phyloP scores from a whole-genome alignment of 2,329 filamentous ascomycete species.

The Epichloe scottii region DNA sequence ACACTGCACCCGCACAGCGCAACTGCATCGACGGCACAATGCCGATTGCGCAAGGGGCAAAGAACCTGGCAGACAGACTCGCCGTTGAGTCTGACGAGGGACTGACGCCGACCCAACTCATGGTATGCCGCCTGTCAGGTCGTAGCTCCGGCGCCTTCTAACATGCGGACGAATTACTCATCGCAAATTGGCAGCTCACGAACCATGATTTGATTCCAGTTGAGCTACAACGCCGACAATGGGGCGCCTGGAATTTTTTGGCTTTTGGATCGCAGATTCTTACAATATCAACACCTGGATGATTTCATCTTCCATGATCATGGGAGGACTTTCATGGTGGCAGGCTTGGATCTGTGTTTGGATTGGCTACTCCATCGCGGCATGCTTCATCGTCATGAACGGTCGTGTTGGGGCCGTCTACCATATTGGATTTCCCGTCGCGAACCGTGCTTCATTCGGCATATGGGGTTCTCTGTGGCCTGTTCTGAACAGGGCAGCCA shows the following conservation, averaged over 20 bases:
- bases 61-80: slow-evolving; percentile 43
- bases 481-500: slow-evolving; percentile 76
- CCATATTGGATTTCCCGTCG: slow-evolving; percentile 81
- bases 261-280: slow-evolving; percentile 74
- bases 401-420: slow-evolving; percentile 78
- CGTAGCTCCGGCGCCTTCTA: neutral
- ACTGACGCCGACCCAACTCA: slow-evolving; percentile 65
- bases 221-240: slow-evolving; percentile 67
- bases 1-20: too few relatives aligned
- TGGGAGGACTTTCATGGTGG: slow-evolving; percentile 75
- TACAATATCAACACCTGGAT: slow-evolving; percentile 94
- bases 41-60: slow-evolving; percentile 12
- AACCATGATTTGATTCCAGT: slow-evolving; percentile 77
- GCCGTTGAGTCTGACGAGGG: slow-evolving; percentile 66
- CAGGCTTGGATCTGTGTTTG: slow-evolving; percentile 83
- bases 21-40: neutral
- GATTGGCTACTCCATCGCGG: slow-evolving; percentile 71
- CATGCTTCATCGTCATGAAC: slow-evolving; percentile 61
- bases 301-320: slow-evolving; percentile 76
- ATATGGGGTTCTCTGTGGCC: slow-evolving; percentile 87
- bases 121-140: slow-evolving; percentile 35
- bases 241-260: slow-evolving; percentile 80
- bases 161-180: neutral
- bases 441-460: slow-evolving; percentile 66
- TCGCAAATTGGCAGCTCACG: slow-evolving; percentile 42